Conservation (phyloP, 2,329 filamentous ascomycete species). For the Teratosphaeria nubilosa region DNA sequence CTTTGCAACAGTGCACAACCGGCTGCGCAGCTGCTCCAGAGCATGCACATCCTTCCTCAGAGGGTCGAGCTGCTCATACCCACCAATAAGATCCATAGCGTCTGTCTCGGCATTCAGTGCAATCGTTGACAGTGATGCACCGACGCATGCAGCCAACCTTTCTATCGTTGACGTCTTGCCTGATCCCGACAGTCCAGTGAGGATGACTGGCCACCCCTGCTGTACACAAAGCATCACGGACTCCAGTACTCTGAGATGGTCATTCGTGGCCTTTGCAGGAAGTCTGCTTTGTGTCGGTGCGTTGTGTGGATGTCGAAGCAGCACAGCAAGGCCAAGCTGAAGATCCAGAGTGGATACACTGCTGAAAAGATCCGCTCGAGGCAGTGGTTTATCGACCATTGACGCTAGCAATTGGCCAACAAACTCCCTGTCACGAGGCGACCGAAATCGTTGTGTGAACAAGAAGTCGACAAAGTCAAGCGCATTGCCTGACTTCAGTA, state of each 20-base stretch:
- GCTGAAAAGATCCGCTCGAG: constrained; percentile 53
- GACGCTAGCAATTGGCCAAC: constrained; percentile 56
- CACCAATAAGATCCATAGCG: constrained; percentile 92
- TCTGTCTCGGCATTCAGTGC: constrained; percentile 92
- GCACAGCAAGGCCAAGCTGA: constrained; percentile 69
- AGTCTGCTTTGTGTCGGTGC: neutral
- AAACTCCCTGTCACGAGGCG: constrained; percentile 53
- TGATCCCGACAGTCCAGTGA: constrained; percentile 74
- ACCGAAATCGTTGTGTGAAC: constrained; percentile 80
- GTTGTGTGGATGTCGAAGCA: constrained; percentile 27
- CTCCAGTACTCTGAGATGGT: constrained; percentile 63
- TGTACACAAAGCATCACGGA: constrained; percentile 79
- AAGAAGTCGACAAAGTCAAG: constrained; percentile 72
- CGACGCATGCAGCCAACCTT: constrained; percentile 68
- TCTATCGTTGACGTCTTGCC: constrained; percentile 77
- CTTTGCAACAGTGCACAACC: neutral
- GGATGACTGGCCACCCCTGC: constrained; percentile 76
- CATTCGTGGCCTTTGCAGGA: neutral
- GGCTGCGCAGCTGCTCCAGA: constrained; percentile 4
- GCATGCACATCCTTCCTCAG: constrained; percentile 38
- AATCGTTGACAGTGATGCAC: constrained; percentile 68
- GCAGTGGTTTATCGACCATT: constrained; percentile 45
- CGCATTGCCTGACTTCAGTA: constrained; percentile 50
- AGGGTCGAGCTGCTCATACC: constrained; percentile 88
- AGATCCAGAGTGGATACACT: constrained; percentile 55